Evolutionary conservation across 352 stramenopile genomes (phyloP).

Genomic region (Phytophthora citricola): DNA sequence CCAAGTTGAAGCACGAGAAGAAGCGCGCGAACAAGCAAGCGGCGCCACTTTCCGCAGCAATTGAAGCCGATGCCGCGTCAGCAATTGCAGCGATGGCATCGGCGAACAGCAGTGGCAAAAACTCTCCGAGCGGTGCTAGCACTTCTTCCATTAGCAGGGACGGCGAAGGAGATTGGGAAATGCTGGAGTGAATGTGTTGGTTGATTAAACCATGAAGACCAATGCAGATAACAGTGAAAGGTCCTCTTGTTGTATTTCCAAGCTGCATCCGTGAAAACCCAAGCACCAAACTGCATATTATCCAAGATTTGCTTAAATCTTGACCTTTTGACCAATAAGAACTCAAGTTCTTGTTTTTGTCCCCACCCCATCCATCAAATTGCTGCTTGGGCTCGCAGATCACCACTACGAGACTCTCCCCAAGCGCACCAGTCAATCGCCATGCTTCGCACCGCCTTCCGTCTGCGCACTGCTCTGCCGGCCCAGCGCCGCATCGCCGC

Average conservation of each 20-base stretch:
- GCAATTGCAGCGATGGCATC: conserved; percentile 34
- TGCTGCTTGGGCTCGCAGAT: conserved; percentile 30
- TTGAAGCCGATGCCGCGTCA: conserved; percentile 31
- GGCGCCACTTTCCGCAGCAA: conserved; percentile 23
- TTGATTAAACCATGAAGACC: not conserved
- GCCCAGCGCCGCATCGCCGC: conserved; percentile 47
- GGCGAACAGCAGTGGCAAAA: conserved; percentile 26
- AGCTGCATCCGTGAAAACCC: too few relatives aligned
- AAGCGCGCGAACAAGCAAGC: conserved; percentile 33
- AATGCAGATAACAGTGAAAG: not conserved
- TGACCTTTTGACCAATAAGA: conserved; percentile 16
- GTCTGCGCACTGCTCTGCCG: conserved; percentile 42
- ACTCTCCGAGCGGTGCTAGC: conserved; percentile 22
- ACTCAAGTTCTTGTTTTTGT: conserved; percentile 14
- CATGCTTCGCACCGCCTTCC: conserved; percentile 76
- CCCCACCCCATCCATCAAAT: conserved; percentile 24
- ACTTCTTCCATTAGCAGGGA: conserved; percentile 11
- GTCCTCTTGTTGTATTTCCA: too few relatives aligned
- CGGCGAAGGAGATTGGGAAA: conserved; percentile 37
- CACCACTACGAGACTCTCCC: conserved; percentile 24
- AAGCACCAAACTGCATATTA: too few relatives aligned
- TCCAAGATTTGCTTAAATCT: conserved; percentile 3
- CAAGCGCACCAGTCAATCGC: conserved; percentile 12
- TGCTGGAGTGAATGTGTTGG: conserved; percentile 27
- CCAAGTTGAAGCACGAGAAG: conserved; percentile 33